Percentiles rank a stretch among this genome's conserved stretches.
These are phyloP conservation scores for Begonia fuchsioides DNA, from an alignment of 306 rosid genomes.

Conservation along the genomic window DNA sequence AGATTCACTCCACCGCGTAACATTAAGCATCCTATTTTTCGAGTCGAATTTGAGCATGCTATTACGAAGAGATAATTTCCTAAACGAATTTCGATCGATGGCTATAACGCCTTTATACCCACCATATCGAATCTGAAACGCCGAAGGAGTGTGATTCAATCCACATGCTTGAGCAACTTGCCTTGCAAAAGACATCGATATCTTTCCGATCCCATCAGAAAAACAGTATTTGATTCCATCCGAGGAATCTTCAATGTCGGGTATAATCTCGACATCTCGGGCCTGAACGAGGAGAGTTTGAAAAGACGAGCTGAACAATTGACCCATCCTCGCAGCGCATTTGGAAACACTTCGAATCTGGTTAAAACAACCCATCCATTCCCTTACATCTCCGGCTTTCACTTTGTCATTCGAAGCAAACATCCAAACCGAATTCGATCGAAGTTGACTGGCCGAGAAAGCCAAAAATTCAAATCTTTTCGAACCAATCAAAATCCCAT, in stretches of 20 bases:
- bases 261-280: constrained; percentile 71
- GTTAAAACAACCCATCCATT: constrained; percentile 93
- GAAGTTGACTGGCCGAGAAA: constrained; percentile 92
- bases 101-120: constrained; percentile 93
- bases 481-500: constrained; percentile 69
- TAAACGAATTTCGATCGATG: constrained; percentile 56
- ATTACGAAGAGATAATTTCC: constrained; percentile 67
- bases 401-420: constrained; percentile 78
- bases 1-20: constrained; percentile 70
- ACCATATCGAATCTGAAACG: constrained; percentile 90
- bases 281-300: constrained; percentile 54
- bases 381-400: constrained; percentile 70
- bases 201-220: constrained; percentile 95
- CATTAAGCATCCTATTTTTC: constrained; percentile 59
- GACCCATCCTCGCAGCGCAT: constrained; percentile 99
- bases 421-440: constrained; percentile 85
- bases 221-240: constrained; percentile 69
- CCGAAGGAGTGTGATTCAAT: constrained; percentile 55
- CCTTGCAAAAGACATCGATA: constrained; percentile 64
- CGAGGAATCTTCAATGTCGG: constrained; percentile 48
- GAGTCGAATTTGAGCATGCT: constrained; percentile 92
- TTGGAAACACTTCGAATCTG: constrained; percentile 74
- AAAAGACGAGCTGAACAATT: constrained; percentile 72
- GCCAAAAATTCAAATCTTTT: constrained; percentile 85
- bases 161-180: constrained; percentile 66